A percentile compares a stretch with the other conserved stretches of the same genome.
Evolutionary conservation across 192 early-diverging fungal species (phyloP).

Genomic region (Entophlyctis luteolus): DNA sequence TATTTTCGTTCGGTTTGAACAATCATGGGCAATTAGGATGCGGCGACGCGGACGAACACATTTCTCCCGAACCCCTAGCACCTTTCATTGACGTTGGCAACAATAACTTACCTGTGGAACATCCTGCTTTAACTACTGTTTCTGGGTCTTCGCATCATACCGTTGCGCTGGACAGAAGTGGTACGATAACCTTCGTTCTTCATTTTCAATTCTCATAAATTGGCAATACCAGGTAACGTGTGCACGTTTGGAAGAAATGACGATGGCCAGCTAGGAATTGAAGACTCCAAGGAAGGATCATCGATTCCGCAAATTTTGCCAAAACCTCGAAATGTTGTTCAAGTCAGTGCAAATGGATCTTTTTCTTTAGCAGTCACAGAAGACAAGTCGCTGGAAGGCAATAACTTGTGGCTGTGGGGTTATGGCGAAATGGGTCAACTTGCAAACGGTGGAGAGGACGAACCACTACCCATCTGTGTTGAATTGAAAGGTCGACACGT

Average conservation of each 20-base stretch:
- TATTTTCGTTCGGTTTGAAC: constrained; percentile 86
- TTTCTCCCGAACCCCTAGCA: constrained; percentile 41
- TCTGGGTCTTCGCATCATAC: constrained; percentile 87
- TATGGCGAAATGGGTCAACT: constrained; percentile 82
- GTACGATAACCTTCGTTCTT: constrained; percentile 16
- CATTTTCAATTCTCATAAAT: not conserved
- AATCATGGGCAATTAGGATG: constrained; percentile 85
- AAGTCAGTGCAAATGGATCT: constrained; percentile 56
- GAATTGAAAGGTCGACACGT: constrained; percentile 66
- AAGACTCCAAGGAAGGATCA: constrained; percentile 49
- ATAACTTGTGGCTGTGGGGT: constrained; percentile 80
- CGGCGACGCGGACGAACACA: constrained; percentile 38
- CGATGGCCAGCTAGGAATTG: constrained; percentile 75
- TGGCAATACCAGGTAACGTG: constrained; percentile 45
- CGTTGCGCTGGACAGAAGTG: constrained; percentile 68
- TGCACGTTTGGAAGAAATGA: constrained; percentile 84
- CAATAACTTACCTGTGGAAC: not conserved
- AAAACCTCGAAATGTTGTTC: constrained; percentile 52
- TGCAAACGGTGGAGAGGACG: constrained; percentile 77
- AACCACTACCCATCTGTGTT: constrained; percentile 57
- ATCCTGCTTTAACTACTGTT: constrained; percentile 48
- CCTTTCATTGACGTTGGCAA: constrained; percentile 51
- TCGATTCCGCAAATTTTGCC: constrained; percentile 31
- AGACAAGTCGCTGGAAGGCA: constrained; percentile 17
- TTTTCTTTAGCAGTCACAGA: constrained; percentile 41